Evolutionary conservation across 2,329 filamentous ascomycete genomes (phyloP), one percentile per base, ranked within the genome.

Genomic region (Claviceps pazoutovae): DNA sequence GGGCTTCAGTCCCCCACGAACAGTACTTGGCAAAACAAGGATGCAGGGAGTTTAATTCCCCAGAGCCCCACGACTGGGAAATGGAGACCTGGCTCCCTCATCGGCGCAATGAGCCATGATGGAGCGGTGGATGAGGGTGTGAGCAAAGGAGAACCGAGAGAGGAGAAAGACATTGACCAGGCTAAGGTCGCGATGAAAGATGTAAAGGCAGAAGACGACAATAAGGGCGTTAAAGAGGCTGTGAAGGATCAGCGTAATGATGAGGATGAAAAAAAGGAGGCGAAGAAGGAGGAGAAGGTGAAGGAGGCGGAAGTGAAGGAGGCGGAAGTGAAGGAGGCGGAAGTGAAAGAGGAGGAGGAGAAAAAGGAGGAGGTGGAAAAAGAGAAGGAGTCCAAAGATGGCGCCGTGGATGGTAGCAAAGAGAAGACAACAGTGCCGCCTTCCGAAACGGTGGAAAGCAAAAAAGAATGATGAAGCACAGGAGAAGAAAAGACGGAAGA

Each of bases 81-180:
- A 23, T 56, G 55, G 55, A 46, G 54, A 39, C 48, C 30, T 9
- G 30, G 17, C 6, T 56, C 51, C 1, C 13, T 42, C 19, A 19
- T 5, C 5, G 44, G 65, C 48, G 58, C 61, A 55, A 69, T 68
- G 2, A 61, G 67, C 2, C 52, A 57, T 4, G 38, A 21, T 3
- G 23, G 19, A 14, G 17, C 48, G 2, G 17, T 23, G 16, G 58
- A 71, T 14, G 59, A 57, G 19, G 59, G 56, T 5, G 68, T 62
- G n/a, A 64, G 65, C 13, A 49, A 63, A 9, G 68, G 67, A 48
- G 65, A 64, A 21, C 1, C n/a, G 2, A 23, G 19, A 9, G 66
- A 65, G 56, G 62, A 63, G 19, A 61, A 69, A 60, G 60, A 64
- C 16, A 71, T 70, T 21, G 62, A 66, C 48, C 70, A 75, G 62